Evolutionary conservation across 75 land plant genomes (phyloP).

Genomic region (Picea sitchensis): DNA sequence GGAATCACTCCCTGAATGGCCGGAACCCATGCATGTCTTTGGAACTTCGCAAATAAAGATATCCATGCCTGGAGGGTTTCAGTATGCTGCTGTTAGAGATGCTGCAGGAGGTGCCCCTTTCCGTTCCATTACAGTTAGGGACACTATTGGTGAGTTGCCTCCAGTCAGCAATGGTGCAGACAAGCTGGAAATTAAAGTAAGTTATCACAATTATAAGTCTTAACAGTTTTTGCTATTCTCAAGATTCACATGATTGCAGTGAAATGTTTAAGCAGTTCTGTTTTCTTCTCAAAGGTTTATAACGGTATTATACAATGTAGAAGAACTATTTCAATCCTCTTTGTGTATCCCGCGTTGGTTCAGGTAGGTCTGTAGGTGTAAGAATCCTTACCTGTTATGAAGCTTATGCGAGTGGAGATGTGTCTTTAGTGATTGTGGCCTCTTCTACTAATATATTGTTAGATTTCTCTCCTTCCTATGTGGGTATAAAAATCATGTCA

Average conservation of each 20-base stretch:
- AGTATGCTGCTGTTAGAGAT: slow-evolving; percentile 83
- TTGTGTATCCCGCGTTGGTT: no score
- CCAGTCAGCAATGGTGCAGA: slow-evolving; percentile 85
- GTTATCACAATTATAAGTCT: background rate
- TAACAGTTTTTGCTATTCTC: background rate
- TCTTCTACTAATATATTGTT: no score
- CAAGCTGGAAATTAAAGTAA: slow-evolving; percentile 38
- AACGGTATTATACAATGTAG: no score
- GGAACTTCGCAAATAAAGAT: slow-evolving; percentile 74
- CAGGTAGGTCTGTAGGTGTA: no score
- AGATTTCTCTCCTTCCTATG: no score
- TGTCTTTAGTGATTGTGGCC: no score
- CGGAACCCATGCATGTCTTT: slow-evolving; percentile 95
- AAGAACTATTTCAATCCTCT: no score
- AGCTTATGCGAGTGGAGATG: no score
- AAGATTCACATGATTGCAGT: background rate
- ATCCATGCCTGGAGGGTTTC: slow-evolving; percentile 37
- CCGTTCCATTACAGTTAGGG: slow-evolving; percentile 87
- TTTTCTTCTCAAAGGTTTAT: no score
- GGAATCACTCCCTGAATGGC: slow-evolving; percentile 90
- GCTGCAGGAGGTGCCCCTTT: slow-evolving; percentile 89
- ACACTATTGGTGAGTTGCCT: slow-evolving; percentile 93
- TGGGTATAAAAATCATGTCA: no score
- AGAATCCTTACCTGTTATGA: no score
- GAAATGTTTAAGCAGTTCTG: no score